Conservation (phyloP, 1,139 yeast genomes). For the Magnusiomyces fungicola region DNA sequence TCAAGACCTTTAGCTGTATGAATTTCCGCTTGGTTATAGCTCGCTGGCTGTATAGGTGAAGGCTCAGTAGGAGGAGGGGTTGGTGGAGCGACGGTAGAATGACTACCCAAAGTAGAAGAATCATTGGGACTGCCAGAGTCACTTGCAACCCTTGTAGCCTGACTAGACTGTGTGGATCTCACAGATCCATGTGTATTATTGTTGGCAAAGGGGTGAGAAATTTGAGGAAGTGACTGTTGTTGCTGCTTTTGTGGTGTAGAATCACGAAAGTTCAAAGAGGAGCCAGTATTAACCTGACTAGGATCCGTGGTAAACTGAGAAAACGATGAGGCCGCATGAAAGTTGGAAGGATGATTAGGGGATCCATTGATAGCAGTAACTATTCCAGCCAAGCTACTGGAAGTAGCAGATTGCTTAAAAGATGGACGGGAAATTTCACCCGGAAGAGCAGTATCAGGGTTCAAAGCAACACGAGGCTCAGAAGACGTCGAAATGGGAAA, state of each 20-base stretch:
- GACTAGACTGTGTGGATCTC: constrained; percentile 1
- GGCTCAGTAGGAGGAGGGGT: not conserved
- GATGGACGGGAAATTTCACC: constrained; percentile 33
- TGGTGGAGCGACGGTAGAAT: not conserved
- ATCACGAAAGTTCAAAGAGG: too few species aligned
- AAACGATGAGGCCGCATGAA: too few species aligned
- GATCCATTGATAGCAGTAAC: not conserved
- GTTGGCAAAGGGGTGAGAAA: not conserved
- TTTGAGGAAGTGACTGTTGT: not conserved
- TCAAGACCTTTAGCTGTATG: not conserved
- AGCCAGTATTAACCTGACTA: not conserved
- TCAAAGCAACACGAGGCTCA: constrained; percentile 32
- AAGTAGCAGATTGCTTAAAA: constrained; percentile 1
- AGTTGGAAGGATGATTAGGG: too few species aligned
- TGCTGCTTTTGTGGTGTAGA: not conserved
- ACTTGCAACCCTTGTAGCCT: not conserved
- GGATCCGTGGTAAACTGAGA: not conserved
- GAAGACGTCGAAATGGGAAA: constrained; percentile 27
- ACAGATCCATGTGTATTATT: not conserved
- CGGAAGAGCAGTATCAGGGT: constrained; percentile 31
- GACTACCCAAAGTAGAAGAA: constrained; percentile 2
- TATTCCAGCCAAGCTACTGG: constrained; percentile 3
- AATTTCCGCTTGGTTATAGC: not conserved
- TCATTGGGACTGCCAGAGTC: constrained; percentile 2
- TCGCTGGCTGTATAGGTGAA: not conserved